Evolutionary conservation across 169 alveolate genomes (phyloP).

Genomic region (Eimeria brunetti): DNA sequence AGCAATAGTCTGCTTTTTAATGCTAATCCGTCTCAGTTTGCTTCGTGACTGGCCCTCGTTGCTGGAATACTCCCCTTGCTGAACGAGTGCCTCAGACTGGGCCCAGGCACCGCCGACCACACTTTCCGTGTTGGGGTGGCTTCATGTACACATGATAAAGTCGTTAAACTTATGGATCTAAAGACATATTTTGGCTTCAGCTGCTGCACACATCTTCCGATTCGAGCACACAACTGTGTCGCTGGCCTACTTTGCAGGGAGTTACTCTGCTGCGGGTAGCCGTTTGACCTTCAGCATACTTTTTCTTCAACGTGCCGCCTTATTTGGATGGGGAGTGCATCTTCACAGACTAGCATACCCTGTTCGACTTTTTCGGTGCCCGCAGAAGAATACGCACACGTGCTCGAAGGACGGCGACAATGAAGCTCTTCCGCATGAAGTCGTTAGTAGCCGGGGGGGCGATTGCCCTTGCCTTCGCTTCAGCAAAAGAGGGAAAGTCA

Average conservation of each 20-base stretch:
- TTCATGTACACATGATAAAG: not conserved
- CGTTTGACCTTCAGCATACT: not conserved
- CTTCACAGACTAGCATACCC: not conserved
- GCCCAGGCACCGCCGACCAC: slow-evolving; percentile 26
- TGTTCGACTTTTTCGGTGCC: not conserved
- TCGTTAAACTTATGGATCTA: not conserved
- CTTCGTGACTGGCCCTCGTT: not conserved
- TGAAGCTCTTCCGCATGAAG: slow-evolving; percentile 17
- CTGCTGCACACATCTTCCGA: not conserved
- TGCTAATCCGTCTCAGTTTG: not conserved
- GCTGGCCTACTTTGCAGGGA: not conserved
- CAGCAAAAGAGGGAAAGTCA: not conserved
- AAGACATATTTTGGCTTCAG: not conserved
- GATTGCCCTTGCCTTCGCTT: not conserved
- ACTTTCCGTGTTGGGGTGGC: not conserved
- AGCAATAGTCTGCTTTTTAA: no score
- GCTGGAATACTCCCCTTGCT: not conserved
- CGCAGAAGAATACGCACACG: not conserved
- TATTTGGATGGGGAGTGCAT: no score
- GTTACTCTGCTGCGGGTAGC: not conserved
- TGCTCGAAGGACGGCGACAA: not conserved
- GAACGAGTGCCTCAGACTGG: not conserved
- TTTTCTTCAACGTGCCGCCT: not conserved
- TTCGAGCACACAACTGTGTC: not conserved
- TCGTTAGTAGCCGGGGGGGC: not conserved